Conservation (phyloP, 495 filamentous ascomycete genomes). For the Achaetomiella virescens region DNA sequence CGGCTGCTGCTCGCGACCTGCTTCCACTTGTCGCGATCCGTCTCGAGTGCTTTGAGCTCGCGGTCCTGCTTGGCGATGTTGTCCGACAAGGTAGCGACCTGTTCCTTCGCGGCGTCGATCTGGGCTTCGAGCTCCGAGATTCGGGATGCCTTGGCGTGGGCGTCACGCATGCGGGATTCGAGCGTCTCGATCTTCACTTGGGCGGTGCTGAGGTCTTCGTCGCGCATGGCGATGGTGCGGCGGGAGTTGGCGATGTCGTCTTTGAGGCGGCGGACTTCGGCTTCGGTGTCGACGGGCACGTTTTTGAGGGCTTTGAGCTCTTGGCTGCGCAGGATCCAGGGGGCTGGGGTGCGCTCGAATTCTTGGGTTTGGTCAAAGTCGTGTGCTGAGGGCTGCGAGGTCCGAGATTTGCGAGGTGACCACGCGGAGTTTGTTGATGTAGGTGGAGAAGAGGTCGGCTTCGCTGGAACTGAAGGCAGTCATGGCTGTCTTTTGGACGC, state of each 20-base stretch:
- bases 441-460: slow-evolving; percentile 59
- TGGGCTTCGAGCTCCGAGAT: slow-evolving; percentile 59
- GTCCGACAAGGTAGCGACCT: slow-evolving; percentile 56
- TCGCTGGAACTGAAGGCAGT: slow-evolving; percentile 45
- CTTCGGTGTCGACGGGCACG: slow-evolving; percentile 71
- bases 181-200: slow-evolving; percentile 89
- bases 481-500: slow-evolving; percentile 52
- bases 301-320: slow-evolving; percentile 73
- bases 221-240: slow-evolving; percentile 56
- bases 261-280: slow-evolving; percentile 66
- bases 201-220: slow-evolving; percentile 64
- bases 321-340: slow-evolving; percentile 78
- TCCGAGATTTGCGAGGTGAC: slow-evolving; percentile 63
- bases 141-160: slow-evolving; percentile 58
- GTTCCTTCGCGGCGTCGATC: slow-evolving; percentile 49
- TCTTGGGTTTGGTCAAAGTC: slow-evolving; percentile 78
- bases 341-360: slow-evolving; percentile 65
- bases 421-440: slow-evolving; percentile 58
- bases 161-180: slow-evolving; percentile 71
- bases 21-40: slow-evolving; percentile 68
- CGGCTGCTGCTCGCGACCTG: slow-evolving; percentile 63
- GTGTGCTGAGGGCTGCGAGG: slow-evolving; percentile 60
- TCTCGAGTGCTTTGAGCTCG: slow-evolving; percentile 51
- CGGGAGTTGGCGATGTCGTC: slow-evolving; percentile 64
- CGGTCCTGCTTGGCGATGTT: slow-evolving; percentile 55